Evolutionary conservation across 2,329 filamentous ascomycete genomes (phyloP).

Genomic region (Xylariaceae sp.): DNA sequence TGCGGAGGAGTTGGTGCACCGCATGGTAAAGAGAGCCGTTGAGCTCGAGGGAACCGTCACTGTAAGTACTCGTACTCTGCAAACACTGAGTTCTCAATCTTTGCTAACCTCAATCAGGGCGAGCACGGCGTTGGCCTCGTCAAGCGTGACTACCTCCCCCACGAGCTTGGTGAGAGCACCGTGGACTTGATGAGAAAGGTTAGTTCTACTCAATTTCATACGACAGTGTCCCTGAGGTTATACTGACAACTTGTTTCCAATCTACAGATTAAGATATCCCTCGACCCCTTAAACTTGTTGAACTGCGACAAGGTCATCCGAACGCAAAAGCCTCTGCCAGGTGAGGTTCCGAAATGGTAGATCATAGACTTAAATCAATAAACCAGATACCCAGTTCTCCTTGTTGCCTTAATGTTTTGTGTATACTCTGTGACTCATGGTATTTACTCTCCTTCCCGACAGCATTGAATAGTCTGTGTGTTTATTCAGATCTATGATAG

Average conservation of each 20-base stretch:
- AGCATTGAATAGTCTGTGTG: too few relatives aligned
- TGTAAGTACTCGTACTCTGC: conserved; percentile 33
- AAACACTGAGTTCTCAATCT: background rate
- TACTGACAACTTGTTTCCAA: conserved; percentile 10
- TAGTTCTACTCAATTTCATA: conserved; percentile 25
- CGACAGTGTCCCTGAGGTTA: background rate
- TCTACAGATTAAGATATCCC: conserved; percentile 66
- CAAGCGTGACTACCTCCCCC: conserved; percentile 75
- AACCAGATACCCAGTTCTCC: conserved; percentile 5
- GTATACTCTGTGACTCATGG: too few relatives aligned
- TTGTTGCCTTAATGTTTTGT: too few relatives aligned
- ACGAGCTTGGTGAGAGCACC: conserved; percentile 68
- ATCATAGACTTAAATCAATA: background rate
- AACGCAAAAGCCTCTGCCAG: conserved; percentile 49
- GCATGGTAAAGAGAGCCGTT: conserved; percentile 81
- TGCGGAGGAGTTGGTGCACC: conserved; percentile 67
- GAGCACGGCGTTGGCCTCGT: conserved; percentile 81
- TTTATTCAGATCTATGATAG: too few relatives aligned
- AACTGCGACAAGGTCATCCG: conserved; percentile 67
- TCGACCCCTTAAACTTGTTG: conserved; percentile 67
- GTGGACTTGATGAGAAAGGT: conserved; percentile 81
- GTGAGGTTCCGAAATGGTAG: conserved; percentile 44
- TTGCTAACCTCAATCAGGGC: conserved; percentile 41
- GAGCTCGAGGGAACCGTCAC: conserved; percentile 83
- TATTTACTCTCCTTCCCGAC: too few relatives aligned